Evolutionary conservation across 192 early-diverging fungal genomes (phyloP).

Genomic region (Rhizophagus prolifer): DNA sequence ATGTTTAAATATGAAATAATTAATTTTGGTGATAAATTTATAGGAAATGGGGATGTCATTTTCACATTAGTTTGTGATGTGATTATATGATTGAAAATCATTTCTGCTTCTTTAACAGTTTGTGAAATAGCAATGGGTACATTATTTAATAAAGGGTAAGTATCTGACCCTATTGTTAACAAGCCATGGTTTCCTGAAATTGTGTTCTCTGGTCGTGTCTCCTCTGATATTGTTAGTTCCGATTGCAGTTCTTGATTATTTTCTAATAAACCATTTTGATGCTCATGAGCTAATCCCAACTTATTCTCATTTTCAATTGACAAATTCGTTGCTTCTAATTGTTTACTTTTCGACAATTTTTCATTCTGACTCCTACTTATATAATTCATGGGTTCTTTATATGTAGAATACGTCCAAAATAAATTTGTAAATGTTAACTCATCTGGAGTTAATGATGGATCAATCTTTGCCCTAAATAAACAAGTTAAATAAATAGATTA

Average conservation of each 20-base stretch:
- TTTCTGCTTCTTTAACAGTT: conserved; percentile 36
- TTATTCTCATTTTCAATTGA: not conserved
- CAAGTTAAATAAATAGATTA: not conserved
- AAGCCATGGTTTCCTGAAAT: not conserved
- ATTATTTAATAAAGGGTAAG: conserved; percentile 6
- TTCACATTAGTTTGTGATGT: conserved; percentile 2
- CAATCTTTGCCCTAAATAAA: conserved; percentile 14
- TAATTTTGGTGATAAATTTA: conserved; percentile 48
- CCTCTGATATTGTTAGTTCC: not conserved
- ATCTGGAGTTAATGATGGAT: conserved; percentile 53
- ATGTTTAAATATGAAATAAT: conserved; percentile 63
- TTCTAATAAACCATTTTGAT: not conserved
- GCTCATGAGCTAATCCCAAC: not conserved
- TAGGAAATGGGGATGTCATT: conserved; percentile 26
- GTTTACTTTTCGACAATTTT: conserved; percentile 25
- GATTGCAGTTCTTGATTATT: not conserved
- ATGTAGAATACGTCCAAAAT: conserved; percentile 66
- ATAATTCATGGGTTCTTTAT: conserved; percentile 36
- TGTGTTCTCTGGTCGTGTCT: not conserved
- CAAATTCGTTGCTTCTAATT: not conserved
- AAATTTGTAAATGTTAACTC: conserved; percentile 65
- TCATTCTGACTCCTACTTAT: not conserved
- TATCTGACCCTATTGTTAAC: not conserved
- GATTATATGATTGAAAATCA: conserved; percentile 37
- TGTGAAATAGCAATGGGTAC: not conserved